Evolutionary conservation across 225 moss, liverwort and hornwort genomes (phyloP).

Genomic region (Takakia lepidozioides): DNA sequence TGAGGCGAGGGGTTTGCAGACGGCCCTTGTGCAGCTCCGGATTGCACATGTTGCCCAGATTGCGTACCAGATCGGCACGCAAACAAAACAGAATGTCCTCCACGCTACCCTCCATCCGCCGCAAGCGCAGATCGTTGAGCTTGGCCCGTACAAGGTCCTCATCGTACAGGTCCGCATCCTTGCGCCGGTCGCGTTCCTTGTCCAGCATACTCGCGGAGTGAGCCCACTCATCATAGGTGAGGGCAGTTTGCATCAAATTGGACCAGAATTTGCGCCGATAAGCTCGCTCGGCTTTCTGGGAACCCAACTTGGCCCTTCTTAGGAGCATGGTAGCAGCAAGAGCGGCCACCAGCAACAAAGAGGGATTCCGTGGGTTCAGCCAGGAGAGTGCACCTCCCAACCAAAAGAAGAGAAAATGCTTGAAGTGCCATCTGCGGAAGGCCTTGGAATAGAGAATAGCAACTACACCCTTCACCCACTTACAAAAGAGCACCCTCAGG

Average conservation of each 20-base stretch:
- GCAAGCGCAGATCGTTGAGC: conserved; percentile 68
- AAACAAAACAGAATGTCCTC: conserved; percentile 95
- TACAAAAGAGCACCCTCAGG: conserved; percentile 63
- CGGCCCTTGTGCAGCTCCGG: conserved; percentile 96
- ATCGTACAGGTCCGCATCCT: conserved; percentile 79
- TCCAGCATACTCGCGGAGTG: conserved; percentile 86
- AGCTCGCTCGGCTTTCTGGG: conserved; percentile 58
- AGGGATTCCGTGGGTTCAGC: conserved; percentile 79
- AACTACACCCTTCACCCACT: conserved; percentile 36
- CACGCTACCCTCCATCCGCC: conserved; percentile 83
- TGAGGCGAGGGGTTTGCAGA: conserved; percentile 69
- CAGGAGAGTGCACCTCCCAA: conserved; percentile 33
- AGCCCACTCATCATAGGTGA: conserved; percentile 96
- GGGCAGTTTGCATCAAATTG: conserved; percentile 76
- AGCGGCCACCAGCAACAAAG: conserved; percentile 57
- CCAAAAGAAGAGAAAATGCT: conserved; percentile 18
- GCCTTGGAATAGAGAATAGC: conserved; percentile 21
- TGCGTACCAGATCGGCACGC: conserved; percentile 88
- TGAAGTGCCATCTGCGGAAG: conserved; percentile 25
- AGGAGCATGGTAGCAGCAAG: conserved; percentile 51
- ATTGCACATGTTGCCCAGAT: conserved; percentile 97
- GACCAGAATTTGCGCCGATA: conserved; percentile 87
- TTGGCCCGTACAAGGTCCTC: conserved; percentile 77
- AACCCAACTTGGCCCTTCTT: conserved; percentile 45
- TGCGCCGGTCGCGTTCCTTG: conserved; percentile 39